Evolutionary conservation across 805 yeast genomes (phyloP).

Genomic region (Kodamaea kaohsiungensis): DNA sequence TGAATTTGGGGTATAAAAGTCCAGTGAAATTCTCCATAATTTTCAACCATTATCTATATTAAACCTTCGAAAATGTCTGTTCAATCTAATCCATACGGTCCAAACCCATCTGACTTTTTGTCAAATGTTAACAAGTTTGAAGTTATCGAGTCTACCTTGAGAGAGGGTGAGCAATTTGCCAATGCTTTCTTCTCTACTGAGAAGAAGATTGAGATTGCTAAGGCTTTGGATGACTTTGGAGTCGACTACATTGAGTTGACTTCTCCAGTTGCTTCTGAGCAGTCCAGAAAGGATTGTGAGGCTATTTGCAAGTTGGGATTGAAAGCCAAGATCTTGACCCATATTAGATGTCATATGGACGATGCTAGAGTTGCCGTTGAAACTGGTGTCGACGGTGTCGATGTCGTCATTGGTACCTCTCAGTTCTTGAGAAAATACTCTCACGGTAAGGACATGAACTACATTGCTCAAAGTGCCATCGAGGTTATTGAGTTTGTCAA

Average conservation of each 20-base stretch:
- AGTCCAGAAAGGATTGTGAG: constrained; percentile 90
- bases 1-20: not conserved
- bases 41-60: not conserved
- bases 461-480: constrained; percentile 92
- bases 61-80: constrained; percentile 10
- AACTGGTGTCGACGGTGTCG: constrained; percentile 99
- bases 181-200: constrained; percentile 94
- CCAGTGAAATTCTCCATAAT: not conserved
- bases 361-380: constrained; percentile 97
- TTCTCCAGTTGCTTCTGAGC: constrained; percentile 97
- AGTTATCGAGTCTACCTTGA: constrained; percentile 89
- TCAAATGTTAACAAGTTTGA: constrained; percentile 89
- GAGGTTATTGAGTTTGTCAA: constrained; percentile 98
- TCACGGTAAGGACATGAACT: constrained; percentile 98
- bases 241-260: constrained; percentile 97
- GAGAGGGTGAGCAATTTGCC: constrained; percentile 99
- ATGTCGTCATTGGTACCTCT: constrained; percentile 96
- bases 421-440: constrained; percentile 92
- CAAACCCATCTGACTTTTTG: constrained; percentile 88
- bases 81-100: constrained; percentile 80
- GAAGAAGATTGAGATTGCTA: constrained; percentile 95
- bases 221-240: constrained; percentile 95
- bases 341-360: constrained; percentile 98
- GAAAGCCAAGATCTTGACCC: constrained; percentile 93
- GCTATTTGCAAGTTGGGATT: constrained; percentile 97